phyloP scores from a whole-genome alignment of 2,329 filamentous ascomycete species.

The Passalora sequoiae region DNA sequence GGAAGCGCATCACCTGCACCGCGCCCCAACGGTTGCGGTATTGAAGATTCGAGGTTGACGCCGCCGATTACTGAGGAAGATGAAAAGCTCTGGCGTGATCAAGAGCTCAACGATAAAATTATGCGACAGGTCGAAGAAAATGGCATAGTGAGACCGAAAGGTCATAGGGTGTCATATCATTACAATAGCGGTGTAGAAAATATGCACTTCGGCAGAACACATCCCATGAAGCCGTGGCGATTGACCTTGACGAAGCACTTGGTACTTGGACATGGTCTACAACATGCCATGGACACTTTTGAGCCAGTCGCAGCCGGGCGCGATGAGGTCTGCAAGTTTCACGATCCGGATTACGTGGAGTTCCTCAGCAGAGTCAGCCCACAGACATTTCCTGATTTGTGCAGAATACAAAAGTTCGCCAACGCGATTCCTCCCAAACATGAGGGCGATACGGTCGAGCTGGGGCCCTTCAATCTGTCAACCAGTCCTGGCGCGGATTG shows the following conservation, averaged over 20 bases:
- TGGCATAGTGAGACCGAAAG: slow-evolving; percentile 72
- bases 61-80: slow-evolving; percentile 49
- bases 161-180: slow-evolving; percentile 91
- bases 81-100: slow-evolving; percentile 30
- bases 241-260: slow-evolving; percentile 91
- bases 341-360: slow-evolving; percentile 83
- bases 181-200: slow-evolving; percentile 92
- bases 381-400: slow-evolving; percentile 47
- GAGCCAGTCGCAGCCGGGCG: slow-evolving; percentile 76
- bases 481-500: slow-evolving; percentile 69
- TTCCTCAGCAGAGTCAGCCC: slow-evolving; percentile 56
- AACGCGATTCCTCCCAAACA: slow-evolving; percentile 38
- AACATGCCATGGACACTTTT: slow-evolving; percentile 94
- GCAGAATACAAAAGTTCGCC: slow-evolving; percentile 43
- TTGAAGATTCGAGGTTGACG: slow-evolving; percentile 24
- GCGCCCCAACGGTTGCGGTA: slow-evolving; percentile 8
- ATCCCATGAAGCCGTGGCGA: slow-evolving; percentile 99
- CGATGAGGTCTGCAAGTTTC: slow-evolving; percentile 82
- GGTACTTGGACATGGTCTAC: slow-evolving; percentile 90
- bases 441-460: slow-evolving; percentile 39
- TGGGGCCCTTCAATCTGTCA: slow-evolving; percentile 67
- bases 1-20: slow-evolving; percentile 2
- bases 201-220: slow-evolving; percentile 93
- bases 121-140: slow-evolving; percentile 52
- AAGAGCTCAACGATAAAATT: slow-evolving; percentile 48